Evolutionary conservation across 2,329 filamentous ascomycete species (phyloP), one percentile per base, ranked within the genome.

Genomic region (Aplosporella prunicola): DNA sequence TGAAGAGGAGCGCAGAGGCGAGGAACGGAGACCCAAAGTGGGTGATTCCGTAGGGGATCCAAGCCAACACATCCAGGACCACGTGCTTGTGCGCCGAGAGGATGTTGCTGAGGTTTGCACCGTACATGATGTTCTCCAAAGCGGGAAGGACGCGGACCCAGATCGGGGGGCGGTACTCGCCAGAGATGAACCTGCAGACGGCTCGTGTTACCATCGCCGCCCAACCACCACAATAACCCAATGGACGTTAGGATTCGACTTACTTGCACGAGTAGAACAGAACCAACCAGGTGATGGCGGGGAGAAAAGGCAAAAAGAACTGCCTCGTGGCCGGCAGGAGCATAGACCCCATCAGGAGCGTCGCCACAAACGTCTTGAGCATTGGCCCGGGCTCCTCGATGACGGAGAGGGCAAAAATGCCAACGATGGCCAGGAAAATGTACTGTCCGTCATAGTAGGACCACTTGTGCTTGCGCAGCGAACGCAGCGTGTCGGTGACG

Each of bases 121-220:
- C 89, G 57, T 95, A 96, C 22, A 96, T 72, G 45, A 96, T 91
- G 61, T 96, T 95, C 64, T 96, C 89, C 46, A 96, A 75, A 13
- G 89, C 86, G 4, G 89, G 89, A 23, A 96, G 74, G 18, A 96
- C 86, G 53, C 88, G 86, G 47, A 95, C 89, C 84, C 87, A 94
- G 52, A 95, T 95, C 45, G 86, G 82, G 42, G 88, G 88, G 48
- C 89, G 79, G 66, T 87, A 91, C 55, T 89, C 82, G 48, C 78
- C 75, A 24, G 86, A 82, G 50, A 95, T 88, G 64, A 93, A 95
- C 55, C 87, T 93, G 53, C 9, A 28, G n/a, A 13, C 17, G 10
- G 38, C 32, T 27, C 35, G 26, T 24, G 15, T 37, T 25, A 14
- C 31, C 4, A 25, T 13, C 20, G 26, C 9, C 23, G 24, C 22